These are phyloP conservation scores for Coemansia sp. DNA, from an alignment of 192 early-diverging fungal genomes.

Conservation along the genomic window DNA sequence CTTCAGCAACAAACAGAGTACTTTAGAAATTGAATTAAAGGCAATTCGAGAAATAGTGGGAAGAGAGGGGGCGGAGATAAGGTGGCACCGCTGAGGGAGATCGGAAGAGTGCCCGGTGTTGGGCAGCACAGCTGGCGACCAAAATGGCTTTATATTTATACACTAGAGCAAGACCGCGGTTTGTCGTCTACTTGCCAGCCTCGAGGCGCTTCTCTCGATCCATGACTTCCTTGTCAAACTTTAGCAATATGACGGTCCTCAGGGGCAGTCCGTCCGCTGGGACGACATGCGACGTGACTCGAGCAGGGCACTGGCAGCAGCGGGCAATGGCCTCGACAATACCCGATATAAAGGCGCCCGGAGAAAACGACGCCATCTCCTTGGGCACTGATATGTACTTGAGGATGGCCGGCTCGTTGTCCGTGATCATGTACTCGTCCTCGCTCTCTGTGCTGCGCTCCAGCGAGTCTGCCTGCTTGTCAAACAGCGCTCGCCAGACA, in stretches of 20 bases:
- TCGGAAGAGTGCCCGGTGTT: not conserved
- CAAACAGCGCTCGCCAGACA: slow-evolving; percentile 96
- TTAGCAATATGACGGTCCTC: slow-evolving; percentile 95
- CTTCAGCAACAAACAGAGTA: not conserved
- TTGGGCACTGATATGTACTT: slow-evolving; percentile 94
- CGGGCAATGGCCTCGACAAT: slow-evolving; percentile 95
- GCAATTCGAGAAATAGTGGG: not conserved
- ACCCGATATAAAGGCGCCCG: slow-evolving; percentile 94
- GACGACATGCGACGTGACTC: slow-evolving; percentile 92
- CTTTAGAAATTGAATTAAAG: slow-evolving; percentile 1
- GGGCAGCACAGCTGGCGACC: not conserved
- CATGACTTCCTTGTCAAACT: slow-evolving; percentile 85
- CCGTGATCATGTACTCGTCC: slow-evolving; percentile 99
- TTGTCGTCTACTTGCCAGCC: slow-evolving; percentile 36
- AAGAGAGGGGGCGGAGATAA: not conserved
- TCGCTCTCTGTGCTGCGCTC: slow-evolving; percentile 97
- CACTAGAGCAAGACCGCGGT: not conserved
- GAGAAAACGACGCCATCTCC: slow-evolving; percentile 91
- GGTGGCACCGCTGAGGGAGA: not conserved
- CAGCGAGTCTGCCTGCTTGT: slow-evolving; percentile 93
- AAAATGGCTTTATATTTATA: not conserved
- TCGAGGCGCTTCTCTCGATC: slow-evolving; percentile 75
- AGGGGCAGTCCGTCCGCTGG: slow-evolving; percentile 85
- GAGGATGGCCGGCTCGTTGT: slow-evolving; percentile 91
- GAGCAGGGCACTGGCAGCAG: slow-evolving; percentile 75